These are phyloP conservation scores for Rutstroemia sp. DNA, from an alignment of 2,329 filamentous ascomycete species.

Conservation along the genomic window DNA sequence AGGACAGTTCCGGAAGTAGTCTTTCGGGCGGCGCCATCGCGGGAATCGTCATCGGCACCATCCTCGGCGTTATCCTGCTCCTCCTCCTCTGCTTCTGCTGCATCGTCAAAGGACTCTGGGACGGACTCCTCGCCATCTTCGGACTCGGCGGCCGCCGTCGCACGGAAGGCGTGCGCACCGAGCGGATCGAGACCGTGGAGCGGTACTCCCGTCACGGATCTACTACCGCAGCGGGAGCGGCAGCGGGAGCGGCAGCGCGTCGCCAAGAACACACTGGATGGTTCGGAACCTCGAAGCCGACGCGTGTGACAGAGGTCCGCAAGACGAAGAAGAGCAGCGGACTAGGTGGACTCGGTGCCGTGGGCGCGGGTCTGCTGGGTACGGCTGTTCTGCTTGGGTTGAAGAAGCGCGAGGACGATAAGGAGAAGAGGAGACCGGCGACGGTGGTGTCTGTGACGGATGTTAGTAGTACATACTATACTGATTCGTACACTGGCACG, in stretches of 20 bases:
- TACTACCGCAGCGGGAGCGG: conserved; percentile 12
- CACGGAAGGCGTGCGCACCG: conserved; percentile 31
- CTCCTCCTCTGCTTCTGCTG: conserved; percentile 70
- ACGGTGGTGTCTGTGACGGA: conserved; percentile 14
- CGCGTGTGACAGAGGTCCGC: conserved; percentile 35
- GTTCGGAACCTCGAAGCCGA: conserved; percentile 44
- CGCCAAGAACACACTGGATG: conserved; percentile 40
- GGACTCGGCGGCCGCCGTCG: conserved; percentile 48
- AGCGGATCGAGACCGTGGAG: conserved; percentile 54
- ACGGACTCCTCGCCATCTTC: conserved; percentile 51
- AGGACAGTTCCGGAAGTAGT: conserved; percentile 19
- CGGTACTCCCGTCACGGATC: conserved; percentile 47
- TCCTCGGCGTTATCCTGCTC: conserved; percentile 60
- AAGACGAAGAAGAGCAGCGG: conserved; percentile 47
- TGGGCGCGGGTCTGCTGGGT: conserved; percentile 26
- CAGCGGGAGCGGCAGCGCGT: conserved; percentile 14
- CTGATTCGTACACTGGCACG: conserved; percentile 28
- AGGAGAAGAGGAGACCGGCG: conserved; percentile 15
- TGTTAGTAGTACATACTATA: conserved; percentile 27
- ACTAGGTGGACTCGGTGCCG: conserved; percentile 44
- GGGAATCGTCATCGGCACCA: conserved; percentile 69
- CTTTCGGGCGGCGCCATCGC: conserved; percentile 70
- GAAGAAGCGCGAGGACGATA: conserved; percentile 25
- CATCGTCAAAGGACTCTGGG: conserved; percentile 55
- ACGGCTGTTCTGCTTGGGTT: conserved; percentile 27